Base-by-base conservation (phyloP, 495 filamentous ascomycete species). In the Massariosphaeria phaeospora region DNA sequence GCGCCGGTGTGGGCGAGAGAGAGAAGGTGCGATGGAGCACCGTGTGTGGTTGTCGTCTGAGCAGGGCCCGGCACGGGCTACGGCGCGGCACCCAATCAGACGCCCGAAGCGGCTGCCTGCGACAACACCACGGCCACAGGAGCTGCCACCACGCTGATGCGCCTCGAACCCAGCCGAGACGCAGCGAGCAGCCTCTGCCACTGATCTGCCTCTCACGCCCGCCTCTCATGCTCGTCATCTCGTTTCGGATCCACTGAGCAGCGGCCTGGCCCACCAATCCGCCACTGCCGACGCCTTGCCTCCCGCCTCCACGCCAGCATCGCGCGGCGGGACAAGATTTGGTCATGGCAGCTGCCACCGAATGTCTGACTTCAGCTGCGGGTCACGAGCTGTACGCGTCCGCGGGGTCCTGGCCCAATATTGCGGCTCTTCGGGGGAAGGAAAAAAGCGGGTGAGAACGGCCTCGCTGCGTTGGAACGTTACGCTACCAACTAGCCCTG, bases 211-310 rank as follows among this genome's bases (percentile, higher is more conserved):
- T 26, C 18, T 34, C 45, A 21, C 23, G 8, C 11, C 39, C 35
- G 45, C 12, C 24, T 8, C 48, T 53, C 24, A 48, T 59, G 56
- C 35, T 35, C 56, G 49, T 59, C 56, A 59, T 59, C 49, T 53
- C 56, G 24, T 25, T 42, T 46, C 29, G 6, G 29, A 27, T 11
- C 11, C 31, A 2, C 17, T 17, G 44, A 18, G 40, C 36, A 7
- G 21, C 6, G 1, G 23, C 7, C 17, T 17, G 29, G 29, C 31
- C 41, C 3, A 21, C 55, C 55, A 58, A 58, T 58, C 55, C 27
- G 47, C 36, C 39, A 45, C 30, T 4, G 23, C 40, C 46, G 30
- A 40, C 11, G 55, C 55, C 47, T 52, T 52, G 55, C 55, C 47
- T 51, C 39, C 33, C 27, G 21, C 15, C 38, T 4, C 35, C 47